Evolutionary conservation across 1,284 basidiomycete species (phyloP), one percentile per base, ranked within the genome.

Genomic region (Dichomitus squalens): DNA sequence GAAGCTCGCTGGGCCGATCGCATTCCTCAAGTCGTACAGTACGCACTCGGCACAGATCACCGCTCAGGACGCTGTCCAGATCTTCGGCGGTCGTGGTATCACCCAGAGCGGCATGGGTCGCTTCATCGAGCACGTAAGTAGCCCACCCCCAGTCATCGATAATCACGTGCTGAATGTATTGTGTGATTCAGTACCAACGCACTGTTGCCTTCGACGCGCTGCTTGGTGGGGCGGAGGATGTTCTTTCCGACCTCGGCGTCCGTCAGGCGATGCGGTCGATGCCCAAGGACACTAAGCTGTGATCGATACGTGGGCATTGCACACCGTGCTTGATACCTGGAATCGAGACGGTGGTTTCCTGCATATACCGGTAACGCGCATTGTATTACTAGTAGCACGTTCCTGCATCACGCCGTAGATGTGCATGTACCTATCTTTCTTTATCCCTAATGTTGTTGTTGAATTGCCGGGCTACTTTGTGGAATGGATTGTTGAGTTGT

Each of bases 51-150:
- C 84, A 0, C 89, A 91, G 67, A 80, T 86, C 52, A 90, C 91
- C 16, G 92, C 92, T 16, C 78, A 83, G 49, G 90, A 92, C 64
- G 89, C 92, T 29, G 90, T 94, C 6, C 84, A 93, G 76, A 79
- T 92, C 53, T 92, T 92, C 63, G 90, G 90, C 64, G 90, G 90
- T 27, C 87, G 90, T 63, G 91, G 88, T 40, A 85, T 93, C 58
- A 93, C 91, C 4, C 79, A 81, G 70, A 82, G 83, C 16, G 88
- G 89, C 54, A 85, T 90, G 88, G 89, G 89, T 39, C 76, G 78
- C 53, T 79, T 80, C 63, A 84, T 90, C 61, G 88, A 91, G 72
- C 87, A 90, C 66, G 87, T 87, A 63, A 51, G 73, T 68, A 33
- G n/a, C n/a, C n/a, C n/a, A n/a, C n/a, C n/a, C n/a, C n/a, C n/a